phyloP scores from a whole-genome alignment of 2,329 filamentous ascomycete species.

The Apiospora marii region DNA sequence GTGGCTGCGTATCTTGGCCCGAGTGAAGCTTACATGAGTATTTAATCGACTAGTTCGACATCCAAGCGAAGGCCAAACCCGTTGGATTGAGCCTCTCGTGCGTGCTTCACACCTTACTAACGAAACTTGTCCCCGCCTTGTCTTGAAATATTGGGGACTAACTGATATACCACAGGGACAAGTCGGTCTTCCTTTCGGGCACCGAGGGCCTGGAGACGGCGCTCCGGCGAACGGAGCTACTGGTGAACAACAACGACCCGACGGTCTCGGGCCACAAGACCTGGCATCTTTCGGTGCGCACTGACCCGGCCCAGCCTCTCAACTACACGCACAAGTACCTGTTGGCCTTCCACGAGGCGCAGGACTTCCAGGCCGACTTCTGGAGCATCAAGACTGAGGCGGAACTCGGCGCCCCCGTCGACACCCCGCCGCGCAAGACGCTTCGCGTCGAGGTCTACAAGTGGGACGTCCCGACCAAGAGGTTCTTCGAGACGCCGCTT shows the following conservation, averaged over 20 bases:
- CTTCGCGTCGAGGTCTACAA: slow-evolving; percentile 25
- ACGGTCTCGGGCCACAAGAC: slow-evolving; percentile 25
- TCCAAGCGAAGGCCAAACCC: slow-evolving; percentile 16
- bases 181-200: slow-evolving; percentile 25
- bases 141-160: too few relatives aligned
- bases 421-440: slow-evolving; percentile 5
- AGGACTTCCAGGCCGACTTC: slow-evolving; percentile 26
- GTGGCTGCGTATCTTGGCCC: not conserved
- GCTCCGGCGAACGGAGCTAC: slow-evolving; percentile 24
- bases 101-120: too few relatives aligned
- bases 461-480: slow-evolving; percentile 24
- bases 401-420: slow-evolving; percentile 5
- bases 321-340: slow-evolving; percentile 25
- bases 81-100: slow-evolving; percentile 8
- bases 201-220: slow-evolving; percentile 24
- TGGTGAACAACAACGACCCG: slow-evolving; percentile 23
- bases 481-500: slow-evolving; percentile 22
- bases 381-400: slow-evolving; percentile 25
- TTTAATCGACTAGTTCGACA: slow-evolving; percentile 2
- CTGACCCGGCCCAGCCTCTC: slow-evolving; percentile 21
- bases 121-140: too few relatives aligned
- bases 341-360: slow-evolving; percentile 25
- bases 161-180: not conserved
- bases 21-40: not conserved
- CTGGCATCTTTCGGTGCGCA: slow-evolving; percentile 24